Evolutionary conservation across 495 filamentous ascomycete genomes (phyloP), one percentile per base, ranked within the genome.

Genomic region (Xylaria curta): DNA sequence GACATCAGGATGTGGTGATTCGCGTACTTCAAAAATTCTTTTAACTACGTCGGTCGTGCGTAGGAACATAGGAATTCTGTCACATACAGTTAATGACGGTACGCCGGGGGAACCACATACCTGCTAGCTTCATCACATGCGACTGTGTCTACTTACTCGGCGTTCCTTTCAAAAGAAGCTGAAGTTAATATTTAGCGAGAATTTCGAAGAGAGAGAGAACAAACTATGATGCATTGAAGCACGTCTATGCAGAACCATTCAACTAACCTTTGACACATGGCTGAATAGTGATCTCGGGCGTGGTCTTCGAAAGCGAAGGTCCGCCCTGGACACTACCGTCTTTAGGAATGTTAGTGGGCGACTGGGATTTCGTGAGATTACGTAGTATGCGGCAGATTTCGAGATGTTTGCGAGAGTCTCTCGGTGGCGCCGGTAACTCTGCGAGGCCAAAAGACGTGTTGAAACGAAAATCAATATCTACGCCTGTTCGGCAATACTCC

Each of bases 161-260:
- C 21, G 21, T 63, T 63, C 17, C 38, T 63, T 21, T 63, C 21
- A 21, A 63, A 63, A 63, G 38, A 63, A 46, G 60, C 60, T 63
- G 21, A 26, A 26, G 2, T 44, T 7, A 36, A 1, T 24, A 24
- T 40, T 63, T 51, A 51, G 47, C 12, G 12, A 61, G 33, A 36
- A 12, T 40, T 19, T 13, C 5, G 17, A 38, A 40, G 24, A 21
- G n/a, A 61, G 1, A 21, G 38, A 21, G 19, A 38, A 9, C 19
- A 38, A 4, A 19, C 58, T 19, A 17, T 40, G 6, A 38, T 33
- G 31, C 8, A 19, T n/a, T 38, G 10, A 61, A 40, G 28, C 2
- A 17, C 9, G 19, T 19, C 58, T 31, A 40, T 8, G n/a, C 19
- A 26, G 60, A 6, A 63, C 7, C 17, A 4, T 38, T 40, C 2